phyloP scores from a whole-genome alignment of 2,329 filamentous ascomycete genomes.

The Fusarium concolor region DNA sequence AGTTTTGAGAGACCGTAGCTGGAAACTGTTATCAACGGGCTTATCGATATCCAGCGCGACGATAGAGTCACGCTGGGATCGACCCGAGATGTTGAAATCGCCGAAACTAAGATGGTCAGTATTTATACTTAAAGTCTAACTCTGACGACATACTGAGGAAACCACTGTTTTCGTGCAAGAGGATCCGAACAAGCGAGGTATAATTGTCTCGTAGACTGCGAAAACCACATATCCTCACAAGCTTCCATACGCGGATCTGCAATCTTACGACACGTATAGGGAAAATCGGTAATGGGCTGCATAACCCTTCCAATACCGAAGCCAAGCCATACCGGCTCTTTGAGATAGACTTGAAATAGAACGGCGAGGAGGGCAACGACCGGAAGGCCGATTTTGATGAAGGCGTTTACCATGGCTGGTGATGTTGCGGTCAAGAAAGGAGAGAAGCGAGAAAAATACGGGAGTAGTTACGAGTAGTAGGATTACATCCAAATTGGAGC shows the following conservation, averaged over 20 bases:
- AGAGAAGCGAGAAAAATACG: background rate
- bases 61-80: constrained; percentile 49
- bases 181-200: constrained; percentile 45
- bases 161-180: constrained; percentile 27
- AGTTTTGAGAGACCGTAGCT: constrained; percentile 42
- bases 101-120: constrained; percentile 15
- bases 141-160: constrained; percentile 29
- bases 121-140: rapidly evolving
- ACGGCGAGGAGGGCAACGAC: constrained; percentile 22
- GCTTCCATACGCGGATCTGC: constrained; percentile 32
- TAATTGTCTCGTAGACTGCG: constrained; percentile 36
- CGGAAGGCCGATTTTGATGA: constrained; percentile 33
- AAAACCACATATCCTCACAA: constrained; percentile 46
- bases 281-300: constrained; percentile 41
- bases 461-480: background rate
- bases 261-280: constrained; percentile 44
- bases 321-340: constrained; percentile 39
- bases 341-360: constrained; percentile 42
- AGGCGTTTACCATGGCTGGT: constrained; percentile 12
- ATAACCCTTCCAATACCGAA: constrained; percentile 36
- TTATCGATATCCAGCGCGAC: constrained; percentile 51
- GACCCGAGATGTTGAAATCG: constrained; percentile 44
- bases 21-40: constrained; percentile 33
- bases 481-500: background rate
- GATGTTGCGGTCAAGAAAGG: background rate